phyloP scores from a whole-genome alignment of 257 asterid genomes.

The Euphrasia confusa region DNA sequence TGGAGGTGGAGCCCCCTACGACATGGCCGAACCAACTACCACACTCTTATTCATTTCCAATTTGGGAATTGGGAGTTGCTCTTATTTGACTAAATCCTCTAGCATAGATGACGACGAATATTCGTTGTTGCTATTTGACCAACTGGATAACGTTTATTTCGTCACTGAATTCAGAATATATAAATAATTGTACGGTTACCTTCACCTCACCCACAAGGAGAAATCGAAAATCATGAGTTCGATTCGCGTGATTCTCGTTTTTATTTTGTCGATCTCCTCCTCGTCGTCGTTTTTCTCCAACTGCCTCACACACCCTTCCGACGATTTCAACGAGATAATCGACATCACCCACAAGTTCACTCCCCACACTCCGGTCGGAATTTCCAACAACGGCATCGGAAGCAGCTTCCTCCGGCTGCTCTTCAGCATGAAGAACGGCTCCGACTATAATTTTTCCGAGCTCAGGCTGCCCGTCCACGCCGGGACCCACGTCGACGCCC shows the following conservation, averaged over 20 bases:
- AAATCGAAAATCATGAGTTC: conserved; percentile 29
- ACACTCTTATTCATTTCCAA: no score
- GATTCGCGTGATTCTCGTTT: conserved; percentile 30
- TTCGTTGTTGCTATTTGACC: background rate
- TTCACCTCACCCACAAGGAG: background rate
- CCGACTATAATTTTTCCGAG: conserved; percentile 75
- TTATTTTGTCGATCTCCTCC: conserved; percentile 28
- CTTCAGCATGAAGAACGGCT: conserved; percentile 75
- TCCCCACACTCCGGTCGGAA: conserved; percentile 52
- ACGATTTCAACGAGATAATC: conserved; percentile 38
- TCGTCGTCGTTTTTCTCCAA: conserved; percentile 21
- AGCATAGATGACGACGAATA: background rate
- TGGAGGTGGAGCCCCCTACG: background rate
- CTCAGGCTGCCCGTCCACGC: conserved; percentile 58
- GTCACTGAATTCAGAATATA: conserved; percentile 11
- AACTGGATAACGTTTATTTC: background rate
- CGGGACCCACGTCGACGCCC: conserved; percentile 92
- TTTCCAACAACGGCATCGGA: conserved; percentile 49
- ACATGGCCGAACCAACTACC: background rate
- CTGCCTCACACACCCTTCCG: conserved; percentile 45
- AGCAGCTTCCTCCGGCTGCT: conserved; percentile 43
- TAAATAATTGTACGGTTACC: no score
- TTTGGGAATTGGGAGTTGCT: background rate
- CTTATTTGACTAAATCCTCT: background rate
- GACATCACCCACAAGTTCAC: conserved; percentile 72